phyloP scores from a whole-genome alignment of 139 green algal genomes.

The Coelastrella sp. region DNA sequence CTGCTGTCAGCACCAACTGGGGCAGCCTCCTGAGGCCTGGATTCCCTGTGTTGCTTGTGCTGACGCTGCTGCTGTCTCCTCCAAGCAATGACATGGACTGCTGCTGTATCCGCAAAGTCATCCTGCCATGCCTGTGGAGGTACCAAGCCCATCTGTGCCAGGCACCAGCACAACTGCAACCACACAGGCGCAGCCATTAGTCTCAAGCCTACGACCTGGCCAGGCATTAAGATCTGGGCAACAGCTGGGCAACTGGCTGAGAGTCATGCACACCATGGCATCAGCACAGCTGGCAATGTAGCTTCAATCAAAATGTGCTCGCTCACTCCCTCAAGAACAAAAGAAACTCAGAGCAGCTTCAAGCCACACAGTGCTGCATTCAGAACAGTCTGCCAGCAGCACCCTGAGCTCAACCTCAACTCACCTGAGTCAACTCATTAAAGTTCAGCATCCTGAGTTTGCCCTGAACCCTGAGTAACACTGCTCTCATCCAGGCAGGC shows the following conservation, averaged over 20 bases:
- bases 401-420: neutral
- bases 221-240: neutral
- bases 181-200: neutral
- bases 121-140: slow-evolving; percentile 23
- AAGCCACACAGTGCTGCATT: neutral
- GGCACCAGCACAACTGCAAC: slow-evolving; percentile 34
- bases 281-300: neutral
- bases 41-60: neutral
- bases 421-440: slow-evolving; percentile 32
- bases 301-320: neutral
- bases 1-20: neutral
- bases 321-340: too few species aligned
- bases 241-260: neutral
- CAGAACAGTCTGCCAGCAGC: too few species aligned
- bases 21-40: neutral
- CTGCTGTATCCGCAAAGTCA: slow-evolving; percentile 37
- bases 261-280: neutral
- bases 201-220: neutral
- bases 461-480: slow-evolving; percentile 8
- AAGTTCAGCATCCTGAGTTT: slow-evolving; percentile 36
- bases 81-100: slow-evolving; percentile 3
- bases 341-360: too few species aligned
- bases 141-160: slow-evolving; percentile 20
- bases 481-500: neutral
- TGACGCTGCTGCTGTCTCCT: slow-evolving; percentile 32